Base-by-base conservation (phyloP, 2,329 filamentous ascomycete genomes). In the Talaromyces sp. region DNA sequence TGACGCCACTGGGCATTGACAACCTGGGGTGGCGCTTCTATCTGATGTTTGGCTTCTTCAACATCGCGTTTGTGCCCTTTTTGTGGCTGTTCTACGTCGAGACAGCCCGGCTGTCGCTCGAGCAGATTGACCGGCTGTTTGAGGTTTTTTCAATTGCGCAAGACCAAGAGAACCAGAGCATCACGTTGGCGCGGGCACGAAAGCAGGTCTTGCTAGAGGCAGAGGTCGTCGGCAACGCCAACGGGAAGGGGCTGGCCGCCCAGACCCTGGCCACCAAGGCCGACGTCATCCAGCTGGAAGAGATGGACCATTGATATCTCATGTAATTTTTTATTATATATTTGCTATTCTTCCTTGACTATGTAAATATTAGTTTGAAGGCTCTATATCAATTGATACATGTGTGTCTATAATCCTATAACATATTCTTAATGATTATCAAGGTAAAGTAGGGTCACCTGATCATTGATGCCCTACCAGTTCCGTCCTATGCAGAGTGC, bases 11-110 rank as follows among this genome's bases (percentile, higher is more conserved):
- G 7, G 56, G 56, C 24, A 52, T 62, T 21, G 43, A 59, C 19
- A 62, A 59, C 41, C 24, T 62, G 29, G 17, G 41, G 31, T 62
- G 60, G 60, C 32, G 50, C 7, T 62, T 62, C 35, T 62, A 62
- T 13, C 41, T 62, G 35, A 76, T 84, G 64, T 86, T 82, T 70
- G 65, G 64, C 10, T 62, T 68, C 7, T 58, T 67, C 24, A 71
- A 70, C 56, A 56, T 66, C 13, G 58, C 58, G 4, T 71, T 70
- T 51, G 32, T 70, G 0, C 68, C 69, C 4, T 61, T 68, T n/a
- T 63, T 66, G 9, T 72, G 67, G 56, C 59, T 66, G 21, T 71
- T 69, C 58, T 70, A 69, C 49, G 63, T 66, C 2, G 71, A 72
- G 61, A 73, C 69, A 0, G 66, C 69, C 1, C 72, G 71, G 46